These are phyloP conservation scores for Oryza longistaminata DNA, from an alignment of 176 grass and related monocot species.

Conservation along the genomic window DNA sequence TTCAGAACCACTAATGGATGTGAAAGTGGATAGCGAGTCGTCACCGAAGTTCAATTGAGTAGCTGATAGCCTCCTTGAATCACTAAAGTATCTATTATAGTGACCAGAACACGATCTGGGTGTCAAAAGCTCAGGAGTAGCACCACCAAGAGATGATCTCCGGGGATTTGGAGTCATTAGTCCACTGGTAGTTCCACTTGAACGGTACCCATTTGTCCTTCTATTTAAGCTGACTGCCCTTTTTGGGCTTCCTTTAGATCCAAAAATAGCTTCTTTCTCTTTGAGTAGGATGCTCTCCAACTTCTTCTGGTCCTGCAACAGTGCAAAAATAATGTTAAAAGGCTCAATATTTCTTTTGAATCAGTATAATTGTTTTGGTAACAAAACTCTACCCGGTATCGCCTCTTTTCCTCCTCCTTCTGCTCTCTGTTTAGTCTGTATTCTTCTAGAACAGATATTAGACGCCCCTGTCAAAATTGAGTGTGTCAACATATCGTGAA, in stretches of 20 bases:
- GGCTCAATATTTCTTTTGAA: background rate
- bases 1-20: constrained; percentile 95
- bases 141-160: constrained; percentile 60
- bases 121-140: constrained; percentile 82
- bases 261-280: constrained; percentile 75
- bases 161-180: constrained; percentile 81
- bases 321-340: background rate
- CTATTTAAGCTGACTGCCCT: constrained; percentile 65
- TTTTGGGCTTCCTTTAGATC: constrained; percentile 66
- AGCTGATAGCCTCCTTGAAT: constrained; percentile 62
- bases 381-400: constrained; percentile 62
- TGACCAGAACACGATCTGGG: constrained; percentile 78
- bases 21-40: constrained; percentile 90
- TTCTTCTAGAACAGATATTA: constrained; percentile 93
- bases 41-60: constrained; percentile 74
- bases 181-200: constrained; percentile 61
- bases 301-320: constrained; percentile 90
- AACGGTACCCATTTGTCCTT: constrained; percentile 60
- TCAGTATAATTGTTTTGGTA: background rate
- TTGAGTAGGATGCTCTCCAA: constrained; percentile 74
- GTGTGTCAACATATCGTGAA: background rate
- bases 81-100: constrained; percentile 73
- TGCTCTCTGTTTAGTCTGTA: constrained; percentile 74
- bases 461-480: constrained; percentile 57
- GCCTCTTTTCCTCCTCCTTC: constrained; percentile 76